phyloP scores from a whole-genome alignment of 78 protist species.

The Dictyostelium purpureum region DNA sequence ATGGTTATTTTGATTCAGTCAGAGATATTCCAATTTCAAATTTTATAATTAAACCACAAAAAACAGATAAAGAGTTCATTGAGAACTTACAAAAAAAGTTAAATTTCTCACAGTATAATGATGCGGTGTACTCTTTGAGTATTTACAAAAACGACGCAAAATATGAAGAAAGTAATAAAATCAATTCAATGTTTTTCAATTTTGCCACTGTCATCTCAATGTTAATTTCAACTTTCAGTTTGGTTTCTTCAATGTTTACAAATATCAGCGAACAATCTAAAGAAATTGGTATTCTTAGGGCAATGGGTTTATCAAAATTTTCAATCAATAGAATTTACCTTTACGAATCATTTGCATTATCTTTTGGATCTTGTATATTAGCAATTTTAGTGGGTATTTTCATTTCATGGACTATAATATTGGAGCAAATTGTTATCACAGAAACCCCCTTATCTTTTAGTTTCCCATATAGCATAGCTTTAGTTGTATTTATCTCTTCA shows the following conservation, averaged over 20 bases:
- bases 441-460: constrained; percentile 87
- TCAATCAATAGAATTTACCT: constrained; percentile 86
- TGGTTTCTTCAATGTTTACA: constrained; percentile 87
- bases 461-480: constrained; percentile 78
- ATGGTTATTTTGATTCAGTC: neutral
- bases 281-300: constrained; percentile 93
- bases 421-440: constrained; percentile 81
- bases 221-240: constrained; percentile 88
- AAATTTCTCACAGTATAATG: neutral
- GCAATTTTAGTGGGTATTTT: constrained; percentile 87
- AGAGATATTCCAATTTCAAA: neutral
- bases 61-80: neutral
- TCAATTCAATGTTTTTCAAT: constrained; percentile 79
- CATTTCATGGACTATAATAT: constrained; percentile 73
- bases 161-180: neutral
- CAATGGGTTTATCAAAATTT: constrained; percentile 82
- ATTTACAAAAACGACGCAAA: neutral
- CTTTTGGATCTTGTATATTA: constrained; percentile 85
- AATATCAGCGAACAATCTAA: constrained; percentile 91
- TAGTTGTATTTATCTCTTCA: constrained; percentile 44
- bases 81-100: neutral
- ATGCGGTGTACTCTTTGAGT: neutral
- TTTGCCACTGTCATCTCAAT: constrained; percentile 87
- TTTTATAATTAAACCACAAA: neutral
- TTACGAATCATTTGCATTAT: constrained; percentile 91